Evolutionary conservation across 192 early-diverging fungal genomes (phyloP).

Genomic region (Paraglomus brasilianum): DNA sequence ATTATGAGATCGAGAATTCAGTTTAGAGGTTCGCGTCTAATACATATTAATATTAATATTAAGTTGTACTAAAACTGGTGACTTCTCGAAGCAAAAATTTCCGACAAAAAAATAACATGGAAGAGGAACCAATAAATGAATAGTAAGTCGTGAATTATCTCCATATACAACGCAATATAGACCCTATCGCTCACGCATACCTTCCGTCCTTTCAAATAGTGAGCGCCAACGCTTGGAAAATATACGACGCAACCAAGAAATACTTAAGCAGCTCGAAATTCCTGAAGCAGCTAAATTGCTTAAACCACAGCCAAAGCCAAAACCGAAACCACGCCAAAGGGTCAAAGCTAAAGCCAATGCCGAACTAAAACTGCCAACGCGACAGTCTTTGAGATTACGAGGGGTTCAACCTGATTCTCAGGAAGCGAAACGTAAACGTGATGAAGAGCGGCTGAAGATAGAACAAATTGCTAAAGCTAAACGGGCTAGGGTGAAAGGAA

Average conservation of each 20-base stretch:
- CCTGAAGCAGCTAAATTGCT: conserved; percentile 19
- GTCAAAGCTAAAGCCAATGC: neutral
- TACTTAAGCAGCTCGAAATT: conserved; percentile 36
- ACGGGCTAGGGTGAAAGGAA: neutral
- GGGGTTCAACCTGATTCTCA: neutral
- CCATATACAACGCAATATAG: no score
- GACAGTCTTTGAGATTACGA: conserved; percentile 25
- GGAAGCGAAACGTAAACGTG: conserved; percentile 21
- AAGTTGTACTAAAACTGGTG: no score
- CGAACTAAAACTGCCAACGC: conserved; percentile 1
- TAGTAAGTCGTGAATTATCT: no score
- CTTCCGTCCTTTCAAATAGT: conserved; percentile 11
- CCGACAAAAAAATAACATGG: no score
- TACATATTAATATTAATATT: no score
- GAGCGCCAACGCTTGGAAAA: conserved; percentile 44
- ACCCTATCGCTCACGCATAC: no score
- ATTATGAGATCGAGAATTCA: no score
- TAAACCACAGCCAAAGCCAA: conserved; percentile 14
- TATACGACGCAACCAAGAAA: conserved; percentile 41
- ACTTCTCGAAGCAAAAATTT: no score
- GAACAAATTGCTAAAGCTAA: neutral
- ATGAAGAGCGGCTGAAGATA: conserved; percentile 13
- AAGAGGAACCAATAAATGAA: no score
- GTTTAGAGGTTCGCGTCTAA: no score
- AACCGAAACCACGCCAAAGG: conserved; percentile 20